Evolutionary conservation across 169 alveolate genomes (phyloP).

Genomic region (Cryptosporidium bovis): DNA sequence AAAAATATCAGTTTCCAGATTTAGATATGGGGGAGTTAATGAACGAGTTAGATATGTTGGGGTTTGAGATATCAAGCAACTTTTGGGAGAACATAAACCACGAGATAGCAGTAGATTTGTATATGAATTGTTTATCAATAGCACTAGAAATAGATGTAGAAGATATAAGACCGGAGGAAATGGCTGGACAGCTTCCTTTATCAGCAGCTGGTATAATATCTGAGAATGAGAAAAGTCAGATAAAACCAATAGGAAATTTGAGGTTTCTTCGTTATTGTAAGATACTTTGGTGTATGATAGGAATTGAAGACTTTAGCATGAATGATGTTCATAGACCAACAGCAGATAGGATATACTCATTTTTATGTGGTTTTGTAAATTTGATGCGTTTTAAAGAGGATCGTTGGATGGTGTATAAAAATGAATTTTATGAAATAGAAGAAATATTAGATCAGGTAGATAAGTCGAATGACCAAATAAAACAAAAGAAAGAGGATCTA

Average conservation of each 20-base stretch:
- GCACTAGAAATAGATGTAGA: conserved; percentile 70
- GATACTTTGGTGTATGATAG: conserved; percentile 64
- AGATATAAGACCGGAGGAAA: conserved; percentile 64
- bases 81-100: conserved; percentile 65
- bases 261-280: conserved; percentile 58
- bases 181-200: conserved; percentile 44
- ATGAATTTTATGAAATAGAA: conserved; percentile 64
- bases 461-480: conserved; percentile 59
- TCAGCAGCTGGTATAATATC: conserved; percentile 65
- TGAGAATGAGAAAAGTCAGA: conserved; percentile 54
- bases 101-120: conserved; percentile 59
- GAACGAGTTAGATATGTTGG: conserved; percentile 66
- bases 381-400: conserved; percentile 72
- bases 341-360: conserved; percentile 55
- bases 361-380: conserved; percentile 70
- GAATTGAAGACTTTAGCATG: conserved; percentile 69
- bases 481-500: conserved; percentile 57
- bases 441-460: conserved; percentile 59
- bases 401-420: conserved; percentile 65
- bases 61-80: conserved; percentile 60
- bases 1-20: conserved; percentile 65
- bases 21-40: conserved; percentile 57
- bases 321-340: conserved; percentile 69
- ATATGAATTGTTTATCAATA: conserved; percentile 63
- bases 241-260: conserved; percentile 69